Percentiles rank a stretch among this genome's conserved stretches.
Conservation (phyloP, 2,329 filamentous ascomycete species). For the Trichoderma semiorbis region DNA sequence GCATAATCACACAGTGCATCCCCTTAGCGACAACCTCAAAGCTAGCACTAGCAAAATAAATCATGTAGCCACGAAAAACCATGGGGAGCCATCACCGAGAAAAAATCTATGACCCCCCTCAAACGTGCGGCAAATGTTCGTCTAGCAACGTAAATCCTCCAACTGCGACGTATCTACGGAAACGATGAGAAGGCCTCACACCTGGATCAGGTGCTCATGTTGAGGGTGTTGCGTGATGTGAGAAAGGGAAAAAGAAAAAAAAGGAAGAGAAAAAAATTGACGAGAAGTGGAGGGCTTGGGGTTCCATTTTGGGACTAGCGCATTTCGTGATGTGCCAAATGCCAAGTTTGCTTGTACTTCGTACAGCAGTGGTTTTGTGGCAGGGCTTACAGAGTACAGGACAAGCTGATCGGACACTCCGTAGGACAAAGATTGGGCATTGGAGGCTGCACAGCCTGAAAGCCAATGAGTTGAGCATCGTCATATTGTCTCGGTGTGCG, state of each 20-base stretch:
- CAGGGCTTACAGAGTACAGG: not conserved
- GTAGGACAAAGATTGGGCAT: not conserved
- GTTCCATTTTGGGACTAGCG: not conserved
- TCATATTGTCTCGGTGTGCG: not conserved
- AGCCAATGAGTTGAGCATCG: not conserved
- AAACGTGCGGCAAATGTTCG: slow-evolving; percentile 38
- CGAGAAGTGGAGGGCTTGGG: not conserved
- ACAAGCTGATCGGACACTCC: not conserved
- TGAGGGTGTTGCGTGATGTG: slow-evolving; percentile 33
- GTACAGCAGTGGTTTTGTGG: not conserved
- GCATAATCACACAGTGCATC: not conserved
- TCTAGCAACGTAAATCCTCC: slow-evolving; percentile 34
- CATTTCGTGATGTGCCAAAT: not conserved
- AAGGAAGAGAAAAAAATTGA: not conserved
- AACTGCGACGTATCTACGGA: slow-evolving; percentile 25
- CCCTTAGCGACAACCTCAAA: not conserved
- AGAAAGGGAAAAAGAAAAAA: slow-evolving; percentile 17
- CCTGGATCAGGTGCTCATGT: slow-evolving; percentile 19
- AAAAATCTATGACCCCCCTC: slow-evolving; percentile 40
- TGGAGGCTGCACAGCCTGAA: not conserved
- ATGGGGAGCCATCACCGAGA: slow-evolving; percentile 41
- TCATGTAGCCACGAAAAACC: slow-evolving; percentile 42
- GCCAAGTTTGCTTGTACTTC: not conserved
- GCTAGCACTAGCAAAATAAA: not conserved
- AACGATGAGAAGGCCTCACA: slow-evolving; percentile 20